phyloP scores from a whole-genome alignment of 257 asterid genomes.

The Paulownia fortunei region DNA sequence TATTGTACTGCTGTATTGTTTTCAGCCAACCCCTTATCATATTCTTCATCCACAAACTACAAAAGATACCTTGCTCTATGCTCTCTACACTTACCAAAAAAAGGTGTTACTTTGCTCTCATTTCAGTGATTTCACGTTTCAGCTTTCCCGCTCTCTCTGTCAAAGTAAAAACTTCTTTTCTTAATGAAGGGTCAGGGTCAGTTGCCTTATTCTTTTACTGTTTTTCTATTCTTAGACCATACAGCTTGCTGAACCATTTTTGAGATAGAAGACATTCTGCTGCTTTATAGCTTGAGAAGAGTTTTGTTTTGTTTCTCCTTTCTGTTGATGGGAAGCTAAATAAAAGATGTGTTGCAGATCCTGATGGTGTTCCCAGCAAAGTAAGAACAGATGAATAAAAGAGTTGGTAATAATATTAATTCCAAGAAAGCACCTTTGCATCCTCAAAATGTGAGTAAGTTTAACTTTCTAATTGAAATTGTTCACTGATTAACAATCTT shows the following conservation, averaged over 20 bases:
- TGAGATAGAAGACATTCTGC: slow-evolving; percentile 23
- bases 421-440: slow-evolving; percentile 54
- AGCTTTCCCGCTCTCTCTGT: slow-evolving; percentile 49
- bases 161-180: slow-evolving; percentile 33
- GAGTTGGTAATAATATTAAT: slow-evolving; percentile 25
- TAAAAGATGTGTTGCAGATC: slow-evolving; percentile 27
- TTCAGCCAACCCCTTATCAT: slow-evolving; percentile 31
- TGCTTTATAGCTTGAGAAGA: slow-evolving; percentile 25
- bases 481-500: background rate
- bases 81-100: slow-evolving; percentile 15
- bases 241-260: slow-evolving; percentile 12
- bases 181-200: slow-evolving; percentile 21
- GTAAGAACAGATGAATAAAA: slow-evolving; percentile 44
- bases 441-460: slow-evolving; percentile 57
- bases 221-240: background rate
- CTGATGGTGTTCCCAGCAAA: slow-evolving; percentile 29
- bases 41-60: slow-evolving; percentile 34
- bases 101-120: slow-evolving; percentile 28
- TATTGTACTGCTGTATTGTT: background rate
- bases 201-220: background rate
- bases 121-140: slow-evolving; percentile 35
- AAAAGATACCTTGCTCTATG: slow-evolving; percentile 57
- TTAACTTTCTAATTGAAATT: background rate
- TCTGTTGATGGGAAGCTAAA: slow-evolving; percentile 4
- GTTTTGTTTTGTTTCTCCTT: background rate